These are phyloP conservation scores for Spergularia bocconei DNA, from an alignment of 148 eudicot species.

Conservation along the genomic window DNA sequence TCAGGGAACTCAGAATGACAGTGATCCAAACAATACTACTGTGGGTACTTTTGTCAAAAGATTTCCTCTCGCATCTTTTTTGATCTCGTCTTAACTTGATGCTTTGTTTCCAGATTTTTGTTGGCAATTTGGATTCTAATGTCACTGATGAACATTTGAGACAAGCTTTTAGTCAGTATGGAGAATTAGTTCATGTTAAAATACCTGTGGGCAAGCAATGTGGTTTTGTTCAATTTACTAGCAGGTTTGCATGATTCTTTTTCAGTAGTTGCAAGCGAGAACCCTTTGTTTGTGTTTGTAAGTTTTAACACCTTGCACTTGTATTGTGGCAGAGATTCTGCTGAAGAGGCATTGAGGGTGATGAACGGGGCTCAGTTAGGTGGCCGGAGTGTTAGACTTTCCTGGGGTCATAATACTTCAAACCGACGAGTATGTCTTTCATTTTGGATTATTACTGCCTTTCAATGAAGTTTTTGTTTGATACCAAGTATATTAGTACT, in stretches of 20 bases:
- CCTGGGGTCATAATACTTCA: constrained; percentile 96
- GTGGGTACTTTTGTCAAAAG: constrained; percentile 48
- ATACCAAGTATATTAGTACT: neutral
- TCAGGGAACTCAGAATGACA: constrained; percentile 71
- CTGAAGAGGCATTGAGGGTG: constrained; percentile 71
- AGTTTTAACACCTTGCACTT: neutral
- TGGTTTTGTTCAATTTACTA: constrained; percentile 91
- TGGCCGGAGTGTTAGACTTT: constrained; percentile 80
- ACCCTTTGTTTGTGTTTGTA: neutral
- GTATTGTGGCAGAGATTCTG: constrained; percentile 50
- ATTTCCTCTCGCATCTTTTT: neutral
- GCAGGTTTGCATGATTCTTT: constrained; percentile 46
- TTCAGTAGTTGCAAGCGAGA: neutral
- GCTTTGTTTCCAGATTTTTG: constrained; percentile 62
- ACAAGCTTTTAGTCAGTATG: constrained; percentile 72
- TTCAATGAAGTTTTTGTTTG: neutral
- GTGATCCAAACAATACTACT: constrained; percentile 93
- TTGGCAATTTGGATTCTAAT: constrained; percentile 79
- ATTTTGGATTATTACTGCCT: neutral
- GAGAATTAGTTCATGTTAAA: constrained; percentile 80
- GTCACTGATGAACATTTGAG: constrained; percentile 79
- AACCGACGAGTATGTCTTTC: constrained; percentile 57
- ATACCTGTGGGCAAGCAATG: constrained; percentile 89
- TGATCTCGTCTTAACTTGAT: constrained; percentile 11
- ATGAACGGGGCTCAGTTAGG: constrained; percentile 76